phyloP scores from a whole-genome alignment of 192 early-diverging fungal species.

The Dissophora ornata region DNA sequence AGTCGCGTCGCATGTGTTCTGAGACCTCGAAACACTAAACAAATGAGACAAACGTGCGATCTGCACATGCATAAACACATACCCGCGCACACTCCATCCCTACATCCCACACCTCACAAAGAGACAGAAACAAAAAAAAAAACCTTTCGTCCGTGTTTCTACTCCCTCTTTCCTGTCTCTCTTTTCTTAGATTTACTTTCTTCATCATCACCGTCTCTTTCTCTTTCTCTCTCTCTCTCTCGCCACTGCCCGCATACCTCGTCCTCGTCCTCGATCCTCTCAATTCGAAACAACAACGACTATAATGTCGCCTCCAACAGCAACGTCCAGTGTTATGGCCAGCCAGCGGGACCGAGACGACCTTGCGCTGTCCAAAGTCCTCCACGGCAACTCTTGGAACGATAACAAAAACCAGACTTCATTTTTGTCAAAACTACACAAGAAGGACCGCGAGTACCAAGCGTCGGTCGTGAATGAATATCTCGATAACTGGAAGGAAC shows the following conservation, averaged over 20 bases:
- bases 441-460: slow-evolving; percentile 76
- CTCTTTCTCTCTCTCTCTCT: not conserved
- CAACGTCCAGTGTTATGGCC: slow-evolving; percentile 9
- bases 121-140: no score
- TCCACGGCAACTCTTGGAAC: slow-evolving; percentile 64
- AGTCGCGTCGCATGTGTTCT: no score
- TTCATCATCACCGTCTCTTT: not conserved
- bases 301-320: slow-evolving; percentile 8
- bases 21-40: no score
- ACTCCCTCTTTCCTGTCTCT: not conserved
- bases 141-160: no score
- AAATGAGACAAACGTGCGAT: no score
- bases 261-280: not conserved
- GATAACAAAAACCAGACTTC: slow-evolving; percentile 18
- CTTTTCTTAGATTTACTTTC: not conserved
- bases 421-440: slow-evolving; percentile 60
- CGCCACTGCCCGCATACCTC: not conserved
- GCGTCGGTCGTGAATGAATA: slow-evolving; percentile 74
- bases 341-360: slow-evolving; percentile 58
- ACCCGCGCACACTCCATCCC: no score
- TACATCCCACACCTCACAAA: no score
- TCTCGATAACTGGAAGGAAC: slow-evolving; percentile 74
- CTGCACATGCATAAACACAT: no score
- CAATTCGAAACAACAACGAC: slow-evolving; percentile 1
- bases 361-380: slow-evolving; percentile 60